Conservation (phyloP, 345 rosid species). For the Eucalyptus albens region DNA sequence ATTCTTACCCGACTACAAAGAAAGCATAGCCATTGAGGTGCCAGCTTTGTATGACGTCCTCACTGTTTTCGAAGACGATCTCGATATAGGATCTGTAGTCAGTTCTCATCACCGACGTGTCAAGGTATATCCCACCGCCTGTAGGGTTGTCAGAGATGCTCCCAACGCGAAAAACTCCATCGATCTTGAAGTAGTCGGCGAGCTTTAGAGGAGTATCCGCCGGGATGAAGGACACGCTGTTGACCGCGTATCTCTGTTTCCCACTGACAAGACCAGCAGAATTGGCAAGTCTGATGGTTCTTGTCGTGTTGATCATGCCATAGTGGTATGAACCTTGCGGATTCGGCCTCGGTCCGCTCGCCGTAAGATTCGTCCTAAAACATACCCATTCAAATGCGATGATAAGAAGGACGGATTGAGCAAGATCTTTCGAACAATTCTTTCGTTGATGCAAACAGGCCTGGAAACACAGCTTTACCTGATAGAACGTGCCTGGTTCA, state of each 20-base stretch:
- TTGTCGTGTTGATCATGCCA: conserved; percentile 33
- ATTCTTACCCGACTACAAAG: conserved; percentile 39
- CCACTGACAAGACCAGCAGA: conserved; percentile 25
- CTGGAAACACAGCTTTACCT: conserved; percentile 6
- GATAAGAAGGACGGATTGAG: background rate
- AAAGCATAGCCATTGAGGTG: conserved; percentile 38
- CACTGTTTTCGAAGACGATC: conserved; percentile 28
- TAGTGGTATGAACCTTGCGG: conserved; percentile 51
- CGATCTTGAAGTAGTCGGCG: conserved; percentile 29
- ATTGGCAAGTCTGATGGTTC: conserved; percentile 20
- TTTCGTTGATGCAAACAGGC: background rate
- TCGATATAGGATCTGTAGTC: conserved; percentile 23
- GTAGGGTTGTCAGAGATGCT: conserved; percentile 20
- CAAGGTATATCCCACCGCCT: conserved; percentile 29
- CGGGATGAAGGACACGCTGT: conserved; percentile 26
- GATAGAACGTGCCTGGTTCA: conserved; percentile 42
- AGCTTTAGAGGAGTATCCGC: conserved; percentile 39
- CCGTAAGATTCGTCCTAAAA: conserved; percentile 39
- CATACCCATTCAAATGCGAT: background rate
- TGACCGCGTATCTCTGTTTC: conserved; percentile 39
- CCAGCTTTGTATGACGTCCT: conserved; percentile 32
- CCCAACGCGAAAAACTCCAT: conserved; percentile 27
- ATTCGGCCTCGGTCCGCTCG: conserved; percentile 49
- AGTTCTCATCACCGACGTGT: conserved; percentile 26
- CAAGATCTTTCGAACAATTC: background rate